These are phyloP conservation scores for Cutaneotrichosporon cavernicola DNA, from an alignment of 1,284 basidiomycete genomes.

Conservation along the genomic window DNA sequence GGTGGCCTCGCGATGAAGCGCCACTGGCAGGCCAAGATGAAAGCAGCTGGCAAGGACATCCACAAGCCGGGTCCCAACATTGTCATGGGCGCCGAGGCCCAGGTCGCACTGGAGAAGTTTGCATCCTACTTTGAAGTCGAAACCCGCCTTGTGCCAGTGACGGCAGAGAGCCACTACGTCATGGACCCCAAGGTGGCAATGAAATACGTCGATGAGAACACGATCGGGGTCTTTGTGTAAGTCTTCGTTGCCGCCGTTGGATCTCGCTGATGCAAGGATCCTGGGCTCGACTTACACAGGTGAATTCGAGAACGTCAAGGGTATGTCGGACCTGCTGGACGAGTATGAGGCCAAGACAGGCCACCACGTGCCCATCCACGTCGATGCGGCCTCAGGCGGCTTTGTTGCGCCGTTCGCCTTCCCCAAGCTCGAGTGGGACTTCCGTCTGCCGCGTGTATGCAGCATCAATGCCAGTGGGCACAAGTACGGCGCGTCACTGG, in stretches of 20 bases:
- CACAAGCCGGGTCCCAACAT: conserved; percentile 70
- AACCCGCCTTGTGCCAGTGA: conserved; percentile 28
- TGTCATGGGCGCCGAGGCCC: conserved; percentile 68
- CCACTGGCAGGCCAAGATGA: conserved; percentile 85
- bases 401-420: conserved; percentile 63
- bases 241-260: conserved; percentile 13
- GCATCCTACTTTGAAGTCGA: conserved; percentile 63
- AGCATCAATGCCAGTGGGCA: conserved; percentile 67
- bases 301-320: conserved; percentile 86
- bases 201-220: conserved; percentile 89
- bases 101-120: conserved; percentile 80
- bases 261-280: conserved; percentile 26
- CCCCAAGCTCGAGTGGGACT: conserved; percentile 81
- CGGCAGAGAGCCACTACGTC: conserved; percentile 65
- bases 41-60: conserved; percentile 79
- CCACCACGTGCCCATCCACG: conserved; percentile 77
- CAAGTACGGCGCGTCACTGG: conserved; percentile 73
- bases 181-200: conserved; percentile 81
- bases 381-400: conserved; percentile 62
- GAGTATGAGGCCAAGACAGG: conserved; percentile 81
- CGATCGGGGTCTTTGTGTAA: conserved; percentile 42
- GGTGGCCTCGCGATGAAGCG: conserved; percentile 94
- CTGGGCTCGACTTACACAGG: conserved; percentile 78
- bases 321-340: conserved; percentile 80
- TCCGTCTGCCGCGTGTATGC: conserved; percentile 79